Conservation (phyloP, 2,329 filamentous ascomycete genomes). For the Curvularia lunata region DNA sequence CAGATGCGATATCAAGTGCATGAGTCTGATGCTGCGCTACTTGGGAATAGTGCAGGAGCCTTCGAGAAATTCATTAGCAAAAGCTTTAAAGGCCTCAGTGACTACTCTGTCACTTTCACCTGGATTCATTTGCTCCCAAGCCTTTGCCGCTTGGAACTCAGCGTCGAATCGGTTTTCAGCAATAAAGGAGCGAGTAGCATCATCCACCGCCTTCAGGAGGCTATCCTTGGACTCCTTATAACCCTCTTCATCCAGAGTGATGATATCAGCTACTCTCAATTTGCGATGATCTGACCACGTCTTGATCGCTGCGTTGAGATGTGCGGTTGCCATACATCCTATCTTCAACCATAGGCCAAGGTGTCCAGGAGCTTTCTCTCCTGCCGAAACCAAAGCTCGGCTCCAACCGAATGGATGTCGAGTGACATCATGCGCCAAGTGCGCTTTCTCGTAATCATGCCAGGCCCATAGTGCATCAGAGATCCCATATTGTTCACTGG, state of each 20-base stretch:
- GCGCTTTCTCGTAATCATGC: not conserved
- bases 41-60: not conserved
- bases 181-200: not conserved
- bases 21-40: not conserved
- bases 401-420: not conserved
- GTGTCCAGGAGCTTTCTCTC: not conserved
- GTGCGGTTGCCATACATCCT: not conserved
- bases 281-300: not conserved
- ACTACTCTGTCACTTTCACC: not conserved
- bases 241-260: not conserved
- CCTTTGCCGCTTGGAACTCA: conserved; percentile 3
- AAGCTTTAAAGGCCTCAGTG: not conserved
- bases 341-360: not conserved
- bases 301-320: not conserved
- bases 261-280: not conserved
- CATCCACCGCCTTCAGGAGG: not conserved
- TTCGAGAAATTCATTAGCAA: not conserved
- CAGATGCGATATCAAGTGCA: not conserved
- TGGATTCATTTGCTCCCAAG: not conserved
- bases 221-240: not conserved
- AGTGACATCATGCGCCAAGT: not conserved
- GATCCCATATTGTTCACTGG: conserved; percentile 10
- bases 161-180: not conserved
- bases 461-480: not conserved
- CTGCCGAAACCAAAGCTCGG: not conserved